A percentile compares a stretch with the other conserved stretches of the same genome.
Evolutionary conservation across 225 moss, liverwort and hornwort genomes (phyloP).

Genomic region (Physcomitrellopsis africana): DNA sequence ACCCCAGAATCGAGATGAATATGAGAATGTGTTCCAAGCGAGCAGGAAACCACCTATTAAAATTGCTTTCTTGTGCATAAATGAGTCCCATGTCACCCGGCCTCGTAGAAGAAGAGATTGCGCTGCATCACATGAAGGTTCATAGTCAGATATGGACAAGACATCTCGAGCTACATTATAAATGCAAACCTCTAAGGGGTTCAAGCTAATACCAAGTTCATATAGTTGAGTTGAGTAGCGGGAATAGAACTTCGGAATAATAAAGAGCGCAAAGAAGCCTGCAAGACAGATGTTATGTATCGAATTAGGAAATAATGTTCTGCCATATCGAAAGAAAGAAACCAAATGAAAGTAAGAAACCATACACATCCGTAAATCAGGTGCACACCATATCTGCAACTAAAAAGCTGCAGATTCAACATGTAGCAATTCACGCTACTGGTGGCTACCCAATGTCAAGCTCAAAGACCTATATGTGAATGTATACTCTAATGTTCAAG

Average conservation of each 20-base stretch:
- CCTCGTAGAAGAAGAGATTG: conserved; percentile 58
- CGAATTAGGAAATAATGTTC: neutral
- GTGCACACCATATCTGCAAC: neutral
- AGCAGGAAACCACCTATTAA: conserved; percentile 68
- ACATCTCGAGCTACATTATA: conserved; percentile 4
- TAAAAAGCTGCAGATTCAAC: neutral
- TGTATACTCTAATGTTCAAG: neutral
- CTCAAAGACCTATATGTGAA: neutral
- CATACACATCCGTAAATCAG: neutral
- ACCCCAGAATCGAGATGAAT: conserved; percentile 86
- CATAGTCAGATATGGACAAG: neutral
- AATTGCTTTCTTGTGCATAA: conserved; percentile 85
- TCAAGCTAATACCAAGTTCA: conserved; percentile 61
- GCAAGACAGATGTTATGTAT: conserved; percentile 29
- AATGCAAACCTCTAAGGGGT: conserved; percentile 7
- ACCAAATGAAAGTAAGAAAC: conserved; percentile 6
- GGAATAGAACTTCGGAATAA: conserved; percentile 73
- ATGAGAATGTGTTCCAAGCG: conserved; percentile 89
- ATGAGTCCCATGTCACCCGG: conserved; percentile 73
- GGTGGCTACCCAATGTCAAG: neutral
- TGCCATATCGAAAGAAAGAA: conserved; percentile 2
- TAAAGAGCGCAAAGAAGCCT: conserved; percentile 85
- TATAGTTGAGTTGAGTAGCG: conserved; percentile 80
- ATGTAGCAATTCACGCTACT: neutral
- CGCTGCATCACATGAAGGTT: conserved; percentile 51